Evolutionary conservation across 305 asterid species (phyloP).

Genomic region (Caryopteris hybrid): DNA sequence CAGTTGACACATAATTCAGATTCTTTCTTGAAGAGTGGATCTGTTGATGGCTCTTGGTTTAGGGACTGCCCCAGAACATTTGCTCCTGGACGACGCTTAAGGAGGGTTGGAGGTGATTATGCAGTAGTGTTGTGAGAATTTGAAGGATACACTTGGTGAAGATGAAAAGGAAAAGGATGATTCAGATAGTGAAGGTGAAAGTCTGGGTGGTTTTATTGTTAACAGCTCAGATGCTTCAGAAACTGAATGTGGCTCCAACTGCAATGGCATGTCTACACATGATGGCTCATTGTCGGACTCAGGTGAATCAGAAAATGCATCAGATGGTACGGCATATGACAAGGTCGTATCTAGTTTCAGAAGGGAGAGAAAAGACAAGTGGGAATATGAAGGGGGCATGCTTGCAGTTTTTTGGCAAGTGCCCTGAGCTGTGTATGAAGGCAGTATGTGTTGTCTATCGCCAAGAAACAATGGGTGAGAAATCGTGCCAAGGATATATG

Average conservation of each 20-base stretch:
- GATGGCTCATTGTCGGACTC: constrained; percentile 4
- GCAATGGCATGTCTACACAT: constrained; percentile 18
- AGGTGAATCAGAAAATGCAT: constrained; percentile 25
- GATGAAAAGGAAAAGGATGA: constrained; percentile 32
- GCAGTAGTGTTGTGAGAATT: constrained; percentile 17
- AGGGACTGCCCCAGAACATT: constrained; percentile 1
- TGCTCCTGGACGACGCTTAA: constrained; percentile 26
- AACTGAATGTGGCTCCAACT: constrained; percentile 15
- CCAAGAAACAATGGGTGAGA: constrained; percentile 52
- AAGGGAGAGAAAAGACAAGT: constrained; percentile 45
- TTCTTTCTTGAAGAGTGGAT: background rate
- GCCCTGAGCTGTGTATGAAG: constrained; percentile 57
- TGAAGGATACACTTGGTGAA: constrained; percentile 10
- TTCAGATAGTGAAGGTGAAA: constrained; percentile 43
- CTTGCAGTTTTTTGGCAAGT: constrained; percentile 54
- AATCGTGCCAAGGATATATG: constrained; percentile 33
- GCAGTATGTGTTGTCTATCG: constrained; percentile 67
- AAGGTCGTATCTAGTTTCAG: constrained; percentile 43
- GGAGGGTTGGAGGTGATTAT: constrained; percentile 19
- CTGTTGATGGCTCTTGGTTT: constrained; percentile 16
- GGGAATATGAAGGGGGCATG: constrained; percentile 66
- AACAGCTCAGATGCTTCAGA: constrained; percentile 32
- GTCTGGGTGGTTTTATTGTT: constrained; percentile 52
- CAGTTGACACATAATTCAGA: background rate
- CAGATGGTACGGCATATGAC: constrained; percentile 31